Base-by-base conservation (phyloP, 495 filamentous ascomycete genomes). In the Talaromyces trachyspermus region DNA sequence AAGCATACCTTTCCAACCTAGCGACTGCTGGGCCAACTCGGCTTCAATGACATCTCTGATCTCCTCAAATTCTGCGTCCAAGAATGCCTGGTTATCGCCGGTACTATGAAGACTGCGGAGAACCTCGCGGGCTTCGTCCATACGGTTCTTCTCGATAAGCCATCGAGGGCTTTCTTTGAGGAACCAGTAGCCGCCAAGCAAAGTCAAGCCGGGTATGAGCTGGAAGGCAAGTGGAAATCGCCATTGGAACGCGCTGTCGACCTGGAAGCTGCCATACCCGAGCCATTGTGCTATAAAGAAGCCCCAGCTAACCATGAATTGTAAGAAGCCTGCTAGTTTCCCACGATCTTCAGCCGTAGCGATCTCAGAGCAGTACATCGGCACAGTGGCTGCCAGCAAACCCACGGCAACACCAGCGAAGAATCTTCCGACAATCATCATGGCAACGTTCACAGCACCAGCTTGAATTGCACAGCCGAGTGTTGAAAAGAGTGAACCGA, bases 91-190 rank as follows among this genome's bases (percentile, higher is more conserved):
- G 48, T 75, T 77, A 5, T 61, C 56, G 17, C 72, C 72, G 36
- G 61, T 52, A 2, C 35, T 12, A 45, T 75, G 75, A 8, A 74
- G 69, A 11, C 54, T 54, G 9, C 52, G 49, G 50, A 79, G 71
- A n/a, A 66, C 59, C 10, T 54, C 48, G 29, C 64, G 64, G 5
- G 65, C 72, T 43, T 71, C 70, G 10, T 61, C 64, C 37, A 69
- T 50, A 25, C 66, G 67, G 39, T 70, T 74, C 49, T 71, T 68
- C 49, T 77, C 66, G 23, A 75, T 70, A 6, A 81, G 61, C 77
- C 77, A 82, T 30, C 78, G 60, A 10, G 78, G 78, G 0, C 73
- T 76, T 53, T 80, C 78, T 8, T 65, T 64, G 10, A 80, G 64
- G 51, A 76, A 77, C 52, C 67, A 70, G 23, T 76, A 58, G 9